phyloP scores from a whole-genome alignment of 1,139 yeast species.

The Meyerozyma guilliermondii region DNA sequence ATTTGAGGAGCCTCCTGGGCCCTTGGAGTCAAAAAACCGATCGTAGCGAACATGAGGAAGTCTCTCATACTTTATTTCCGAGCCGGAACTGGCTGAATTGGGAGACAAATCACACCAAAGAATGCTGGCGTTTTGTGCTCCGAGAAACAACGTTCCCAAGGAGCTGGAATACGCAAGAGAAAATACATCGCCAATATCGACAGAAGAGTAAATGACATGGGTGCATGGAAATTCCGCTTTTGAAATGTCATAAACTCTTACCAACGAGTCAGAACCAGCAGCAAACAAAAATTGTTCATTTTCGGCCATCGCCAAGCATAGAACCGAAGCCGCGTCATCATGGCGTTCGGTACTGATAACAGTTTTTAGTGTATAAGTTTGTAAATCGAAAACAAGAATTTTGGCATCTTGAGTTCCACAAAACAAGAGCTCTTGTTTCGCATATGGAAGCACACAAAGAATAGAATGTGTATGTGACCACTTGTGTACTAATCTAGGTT shows the following conservation, averaged over 20 bases:
- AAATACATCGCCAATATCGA: constrained; percentile 92
- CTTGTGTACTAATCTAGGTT: constrained; percentile 47
- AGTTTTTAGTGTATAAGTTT: constrained; percentile 51
- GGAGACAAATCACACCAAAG: constrained; percentile 54
- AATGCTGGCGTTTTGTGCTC: constrained; percentile 88
- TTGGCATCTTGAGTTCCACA: constrained; percentile 96
- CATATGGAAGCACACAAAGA: constrained; percentile 70
- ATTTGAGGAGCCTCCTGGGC: constrained; percentile 58
- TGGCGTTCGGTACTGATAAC: constrained; percentile 26
- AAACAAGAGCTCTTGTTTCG: constrained; percentile 53
- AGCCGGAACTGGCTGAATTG: constrained; percentile 4
- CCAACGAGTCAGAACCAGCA: constrained; percentile 87
- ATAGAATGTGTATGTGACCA: constrained; percentile 77
- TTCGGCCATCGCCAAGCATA: constrained; percentile 56
- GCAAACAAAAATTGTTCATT: constrained; percentile 66
- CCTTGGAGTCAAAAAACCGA: constrained; percentile 84
- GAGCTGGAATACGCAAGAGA: constrained; percentile 68
- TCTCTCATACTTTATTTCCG: constrained; percentile 21
- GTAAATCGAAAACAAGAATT: constrained; percentile 65
- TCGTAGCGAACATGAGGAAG: constrained; percentile 82
- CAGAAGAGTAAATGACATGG: constrained; percentile 73
- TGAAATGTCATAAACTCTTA: constrained; percentile 73
- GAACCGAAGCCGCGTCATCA: constrained; percentile 70
- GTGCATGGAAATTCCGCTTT: constrained; percentile 25
- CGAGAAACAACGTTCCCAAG: constrained; percentile 65